Percentiles rank a stretch among this genome's conserved stretches.
Evolutionary conservation across 2,329 filamentous ascomycete species (phyloP).

Genomic region (Coniochaeta ligniaria): DNA sequence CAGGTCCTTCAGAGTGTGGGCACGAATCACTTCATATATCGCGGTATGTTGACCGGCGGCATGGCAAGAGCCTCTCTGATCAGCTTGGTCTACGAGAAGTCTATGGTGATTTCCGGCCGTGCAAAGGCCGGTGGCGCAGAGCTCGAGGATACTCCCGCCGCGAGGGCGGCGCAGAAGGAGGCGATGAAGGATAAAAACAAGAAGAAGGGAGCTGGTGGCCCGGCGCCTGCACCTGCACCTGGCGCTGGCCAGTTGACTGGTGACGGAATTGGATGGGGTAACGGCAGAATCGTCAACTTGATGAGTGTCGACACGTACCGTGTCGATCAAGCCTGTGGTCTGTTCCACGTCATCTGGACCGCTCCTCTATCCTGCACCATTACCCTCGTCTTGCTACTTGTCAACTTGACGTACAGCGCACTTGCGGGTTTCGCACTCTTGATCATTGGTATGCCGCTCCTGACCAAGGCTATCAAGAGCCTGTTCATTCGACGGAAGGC

Average conservation of each 20-base stretch:
- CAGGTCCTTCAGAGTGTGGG: slow-evolving; percentile 74
- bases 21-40: slow-evolving; percentile 87
- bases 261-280: slow-evolving; percentile 81
- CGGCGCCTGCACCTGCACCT: not conserved
- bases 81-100: slow-evolving; percentile 83
- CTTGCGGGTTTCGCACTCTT: slow-evolving; percentile 82
- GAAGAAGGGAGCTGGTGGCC: slow-evolving; percentile 34
- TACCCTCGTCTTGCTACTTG: slow-evolving; percentile 69
- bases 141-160: slow-evolving; percentile 39
- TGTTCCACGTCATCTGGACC: slow-evolving; percentile 91
- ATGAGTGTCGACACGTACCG: slow-evolving; percentile 96
- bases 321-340: slow-evolving; percentile 76
- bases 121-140: slow-evolving; percentile 76
- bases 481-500: slow-evolving; percentile 66
- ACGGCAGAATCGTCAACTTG: slow-evolving; percentile 83
- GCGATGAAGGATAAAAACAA: slow-evolving; percentile 27
- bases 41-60: slow-evolving; percentile 86
- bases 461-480: slow-evolving; percentile 69
- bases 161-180: slow-evolving; percentile 23
- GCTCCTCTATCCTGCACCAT: slow-evolving; percentile 72
- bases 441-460: slow-evolving; percentile 66
- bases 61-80: slow-evolving; percentile 77
- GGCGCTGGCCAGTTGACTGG: slow-evolving; percentile 33
- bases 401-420: slow-evolving; percentile 88
- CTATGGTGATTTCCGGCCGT: slow-evolving; percentile 79